phyloP scores from a whole-genome alignment of 2,329 filamentous ascomycete species.

The Alternaria dauci region DNA sequence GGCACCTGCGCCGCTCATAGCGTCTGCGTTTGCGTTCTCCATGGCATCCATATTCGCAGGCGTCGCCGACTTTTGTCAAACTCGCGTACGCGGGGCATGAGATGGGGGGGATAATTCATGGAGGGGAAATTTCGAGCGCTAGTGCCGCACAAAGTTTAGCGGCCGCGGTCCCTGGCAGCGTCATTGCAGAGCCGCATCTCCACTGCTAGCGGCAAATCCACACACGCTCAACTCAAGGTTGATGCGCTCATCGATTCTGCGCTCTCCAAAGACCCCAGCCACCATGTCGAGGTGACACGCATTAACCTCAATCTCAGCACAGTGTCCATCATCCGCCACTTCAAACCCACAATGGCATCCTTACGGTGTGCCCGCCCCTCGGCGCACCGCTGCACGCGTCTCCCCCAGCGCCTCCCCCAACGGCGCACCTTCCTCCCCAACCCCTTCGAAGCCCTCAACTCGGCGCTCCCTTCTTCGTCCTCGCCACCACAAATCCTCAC shows the following conservation, averaged over 20 bases:
- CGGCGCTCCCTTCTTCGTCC: slow-evolving; percentile 35
- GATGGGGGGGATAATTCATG: slow-evolving; percentile 4
- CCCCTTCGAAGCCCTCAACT: slow-evolving; percentile 54
- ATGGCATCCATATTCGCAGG: slow-evolving; percentile 22
- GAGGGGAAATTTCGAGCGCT: slow-evolving; percentile 26
- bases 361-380: slow-evolving; percentile 48
- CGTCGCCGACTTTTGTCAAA: slow-evolving; percentile 22
- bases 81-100: slow-evolving; percentile 9
- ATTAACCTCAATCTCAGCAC: background rate
- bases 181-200: slow-evolving; percentile 33
- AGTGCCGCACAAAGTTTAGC: slow-evolving; percentile 12
- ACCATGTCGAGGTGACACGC: slow-evolving; percentile 30
- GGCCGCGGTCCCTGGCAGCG: slow-evolving; percentile 30
- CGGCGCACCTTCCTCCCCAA: slow-evolving; percentile 56
- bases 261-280: slow-evolving; percentile 1
- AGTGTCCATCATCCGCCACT: background rate
- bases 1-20: slow-evolving; percentile 5
- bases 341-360: slow-evolving; percentile 45
- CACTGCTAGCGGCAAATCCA: slow-evolving; percentile 25
- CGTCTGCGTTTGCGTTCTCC: slow-evolving; percentile 12
- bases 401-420: slow-evolving; percentile 20
- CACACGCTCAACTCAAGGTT: slow-evolving; percentile 15
- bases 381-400: slow-evolving; percentile 25
- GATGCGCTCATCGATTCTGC: slow-evolving; percentile 5
- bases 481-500: slow-evolving; percentile 70